phyloP scores from a whole-genome alignment of 108 stramenopile genomes.

The Cyclostephanos invisitatus region DNA sequence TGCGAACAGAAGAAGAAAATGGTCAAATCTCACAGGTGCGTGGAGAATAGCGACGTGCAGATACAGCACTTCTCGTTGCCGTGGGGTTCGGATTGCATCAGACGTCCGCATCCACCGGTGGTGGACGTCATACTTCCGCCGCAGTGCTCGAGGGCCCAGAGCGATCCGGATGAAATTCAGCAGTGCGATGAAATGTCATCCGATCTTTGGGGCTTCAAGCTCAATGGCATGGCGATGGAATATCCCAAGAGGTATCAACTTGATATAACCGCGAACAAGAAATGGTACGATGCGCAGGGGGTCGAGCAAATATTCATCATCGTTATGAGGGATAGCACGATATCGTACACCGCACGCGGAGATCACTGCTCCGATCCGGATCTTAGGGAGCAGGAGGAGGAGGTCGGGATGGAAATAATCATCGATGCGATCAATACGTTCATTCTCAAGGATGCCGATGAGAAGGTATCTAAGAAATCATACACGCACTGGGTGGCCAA shows the following conservation, averaged over 20 bases:
- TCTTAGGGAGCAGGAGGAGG: constrained; percentile 20
- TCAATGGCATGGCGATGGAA: constrained; percentile 2
- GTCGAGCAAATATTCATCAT: constrained; percentile 36
- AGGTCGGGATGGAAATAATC: constrained; percentile 30
- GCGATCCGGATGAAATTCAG: not conserved
- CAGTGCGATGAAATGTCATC: constrained; percentile 17
- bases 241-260: constrained; percentile 33
- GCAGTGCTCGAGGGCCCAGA: constrained; percentile 18
- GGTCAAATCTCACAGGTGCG: not conserved
- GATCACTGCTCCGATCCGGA: constrained; percentile 8
- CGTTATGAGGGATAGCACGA: constrained; percentile 22
- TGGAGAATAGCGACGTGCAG: constrained; percentile 15
- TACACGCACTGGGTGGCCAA: constrained; percentile 21
- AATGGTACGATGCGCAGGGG: constrained; percentile 35
- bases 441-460: constrained; percentile 17
- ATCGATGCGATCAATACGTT: constrained; percentile 27
- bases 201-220: constrained; percentile 20
- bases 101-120: constrained; percentile 13
- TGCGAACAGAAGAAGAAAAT: not conserved
- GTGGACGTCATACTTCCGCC: constrained; percentile 27
- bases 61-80: constrained; percentile 45
- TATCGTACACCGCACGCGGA: constrained; percentile 9
- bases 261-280: constrained; percentile 29
- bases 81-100: constrained; percentile 15
- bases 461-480: constrained; percentile 6